phyloP scores from a whole-genome alignment of 352 stramenopile species.

The Phytophthora nicotianae region DNA sequence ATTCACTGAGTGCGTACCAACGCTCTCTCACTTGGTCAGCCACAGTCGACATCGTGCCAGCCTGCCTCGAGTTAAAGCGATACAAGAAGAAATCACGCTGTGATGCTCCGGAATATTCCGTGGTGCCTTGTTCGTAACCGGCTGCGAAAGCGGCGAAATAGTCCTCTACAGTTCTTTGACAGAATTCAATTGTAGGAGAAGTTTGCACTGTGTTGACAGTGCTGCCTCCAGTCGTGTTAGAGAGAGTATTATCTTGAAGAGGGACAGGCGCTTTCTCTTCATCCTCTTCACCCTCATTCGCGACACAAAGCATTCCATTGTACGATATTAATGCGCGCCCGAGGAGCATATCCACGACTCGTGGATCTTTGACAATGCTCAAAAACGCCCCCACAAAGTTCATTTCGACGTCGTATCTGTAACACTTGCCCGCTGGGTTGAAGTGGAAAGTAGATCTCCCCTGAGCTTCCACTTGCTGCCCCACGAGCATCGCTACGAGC shows the following conservation, averaged over 20 bases:
- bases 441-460: slow-evolving; percentile 26
- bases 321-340: slow-evolving; percentile 24
- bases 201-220: too few species aligned
- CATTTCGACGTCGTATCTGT: slow-evolving; percentile 28
- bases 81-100: slow-evolving; percentile 4
- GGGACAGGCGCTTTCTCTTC: slow-evolving; percentile 4
- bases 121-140: slow-evolving; percentile 8
- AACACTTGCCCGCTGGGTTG: slow-evolving; percentile 18
- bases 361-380: slow-evolving; percentile 21
- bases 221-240: neutral
- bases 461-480: neutral
- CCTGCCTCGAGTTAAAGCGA: slow-evolving; percentile 1
- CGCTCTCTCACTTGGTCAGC: neutral
- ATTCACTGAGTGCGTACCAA: slow-evolving; percentile 1
- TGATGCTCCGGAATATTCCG: neutral
- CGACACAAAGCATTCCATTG: slow-evolving; percentile 19
- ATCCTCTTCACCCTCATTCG: neutral
- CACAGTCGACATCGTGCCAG: too few species aligned
- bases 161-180: slow-evolving; percentile 13
- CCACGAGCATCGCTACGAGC: slow-evolving; percentile 24
- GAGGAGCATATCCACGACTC: slow-evolving; percentile 19
- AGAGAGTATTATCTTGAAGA: neutral
- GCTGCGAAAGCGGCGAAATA: slow-evolving; percentile 22
- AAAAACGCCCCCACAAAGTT: slow-evolving; percentile 25
- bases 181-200: slow-evolving; percentile 11